Conservation (phyloP, 345 rosid species). For the Litchi chinensis region DNA sequence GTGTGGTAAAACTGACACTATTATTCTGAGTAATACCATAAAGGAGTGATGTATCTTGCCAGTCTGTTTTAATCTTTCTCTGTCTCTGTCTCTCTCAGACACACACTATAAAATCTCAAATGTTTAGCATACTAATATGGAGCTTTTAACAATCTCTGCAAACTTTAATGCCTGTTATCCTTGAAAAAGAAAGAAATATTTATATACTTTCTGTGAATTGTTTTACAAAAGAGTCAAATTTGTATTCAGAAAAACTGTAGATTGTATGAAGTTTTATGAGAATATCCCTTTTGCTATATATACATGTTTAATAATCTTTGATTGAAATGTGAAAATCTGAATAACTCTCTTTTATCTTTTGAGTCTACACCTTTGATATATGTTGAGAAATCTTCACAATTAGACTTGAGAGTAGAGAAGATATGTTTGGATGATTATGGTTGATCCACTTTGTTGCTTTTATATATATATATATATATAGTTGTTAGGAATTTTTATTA, state of each 20-base stretch:
- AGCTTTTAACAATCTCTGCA: background rate
- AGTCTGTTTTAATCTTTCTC: background rate
- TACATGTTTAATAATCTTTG: background rate
- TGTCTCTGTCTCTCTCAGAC: background rate
- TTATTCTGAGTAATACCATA: background rate
- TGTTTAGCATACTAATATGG: background rate
- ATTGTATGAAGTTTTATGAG: background rate
- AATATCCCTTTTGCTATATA: background rate
- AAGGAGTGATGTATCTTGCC: background rate
- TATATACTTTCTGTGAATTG: background rate
- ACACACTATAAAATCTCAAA: background rate
- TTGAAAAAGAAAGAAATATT: background rate
- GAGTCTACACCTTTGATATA: too few species aligned
- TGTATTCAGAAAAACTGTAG: background rate
- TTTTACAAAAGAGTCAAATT: background rate
- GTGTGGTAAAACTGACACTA: slow-evolving; percentile 3
- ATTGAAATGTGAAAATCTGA: background rate
- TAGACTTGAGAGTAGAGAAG: too few species aligned
- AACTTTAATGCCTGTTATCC: background rate
- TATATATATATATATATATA: too few species aligned
- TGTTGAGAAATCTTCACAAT: too few species aligned
- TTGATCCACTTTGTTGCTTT: too few species aligned
- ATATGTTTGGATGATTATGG: too few species aligned
- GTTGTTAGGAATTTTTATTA: too few species aligned
- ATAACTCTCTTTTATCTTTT: too few species aligned